Conservation (phyloP, 495 filamentous ascomycete genomes). For the Penicillium atrosanguineum region DNA sequence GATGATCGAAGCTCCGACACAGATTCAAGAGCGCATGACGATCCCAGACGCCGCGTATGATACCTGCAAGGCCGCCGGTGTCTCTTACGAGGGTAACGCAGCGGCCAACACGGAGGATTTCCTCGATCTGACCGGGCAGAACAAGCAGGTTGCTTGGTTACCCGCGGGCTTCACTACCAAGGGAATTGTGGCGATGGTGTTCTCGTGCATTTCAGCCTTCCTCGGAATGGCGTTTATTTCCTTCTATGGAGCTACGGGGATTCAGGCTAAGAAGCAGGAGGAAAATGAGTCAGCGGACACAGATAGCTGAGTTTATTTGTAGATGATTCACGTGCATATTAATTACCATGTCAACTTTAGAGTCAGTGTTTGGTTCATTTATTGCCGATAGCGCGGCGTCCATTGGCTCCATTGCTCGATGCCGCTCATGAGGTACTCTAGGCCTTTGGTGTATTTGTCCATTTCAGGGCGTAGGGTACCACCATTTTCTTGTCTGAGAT, state of each 20-base stretch:
- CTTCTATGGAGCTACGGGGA: conserved; percentile 56
- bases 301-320: not conserved
- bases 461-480: conserved; percentile 8
- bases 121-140: conserved; percentile 64
- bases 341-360: not conserved
- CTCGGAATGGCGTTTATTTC: conserved; percentile 67
- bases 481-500: not conserved
- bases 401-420: conserved; percentile 23
- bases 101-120: conserved; percentile 65
- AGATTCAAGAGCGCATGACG: conserved; percentile 56
- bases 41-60: conserved; percentile 64
- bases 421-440: conserved; percentile 24
- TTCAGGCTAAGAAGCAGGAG: conserved; percentile 9
- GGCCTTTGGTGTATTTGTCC: conserved; percentile 14
- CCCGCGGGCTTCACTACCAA: conserved; percentile 69
- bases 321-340: conserved; percentile 3
- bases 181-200: conserved; percentile 71
- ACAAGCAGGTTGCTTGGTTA: conserved; percentile 50
- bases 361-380: not conserved
- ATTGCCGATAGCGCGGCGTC: conserved; percentile 21
- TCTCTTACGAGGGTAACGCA: conserved; percentile 64
- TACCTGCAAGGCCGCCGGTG: conserved; percentile 51
- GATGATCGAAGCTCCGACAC: conserved; percentile 57
- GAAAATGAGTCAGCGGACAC: not conserved
- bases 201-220: conserved; percentile 68